These are phyloP conservation scores for Penicillium turbatum DNA, from an alignment of 495 filamentous ascomycete species.

Conservation along the genomic window DNA sequence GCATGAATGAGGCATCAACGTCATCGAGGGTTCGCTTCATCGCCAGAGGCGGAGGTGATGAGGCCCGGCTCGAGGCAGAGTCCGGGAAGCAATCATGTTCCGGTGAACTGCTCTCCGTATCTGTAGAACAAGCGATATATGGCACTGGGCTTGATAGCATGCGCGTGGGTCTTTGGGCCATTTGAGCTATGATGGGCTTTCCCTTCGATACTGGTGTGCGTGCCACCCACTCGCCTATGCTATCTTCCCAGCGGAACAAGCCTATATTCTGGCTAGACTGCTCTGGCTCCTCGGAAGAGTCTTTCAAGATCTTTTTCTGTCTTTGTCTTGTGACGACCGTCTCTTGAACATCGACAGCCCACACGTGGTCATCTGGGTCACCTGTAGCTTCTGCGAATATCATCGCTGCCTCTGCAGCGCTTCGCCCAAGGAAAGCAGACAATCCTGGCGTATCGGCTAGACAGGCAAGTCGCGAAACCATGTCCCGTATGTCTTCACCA, in stretches of 20 bases:
- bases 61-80: conserved; percentile 16
- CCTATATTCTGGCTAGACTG: conserved; percentile 14
- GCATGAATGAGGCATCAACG: conserved; percentile 11
- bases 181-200: conserved; percentile 7
- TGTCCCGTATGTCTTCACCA: conserved; percentile 26
- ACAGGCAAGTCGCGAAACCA: conserved; percentile 28
- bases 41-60: conserved; percentile 29
- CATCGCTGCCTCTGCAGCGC: conserved; percentile 49
- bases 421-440: conserved; percentile 31
- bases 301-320: conserved; percentile 1
- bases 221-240: conserved; percentile 52
- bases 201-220: conserved; percentile 38
- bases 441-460: conserved; percentile 21
- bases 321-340: conserved; percentile 23
- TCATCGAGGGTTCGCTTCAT: conserved; percentile 21
- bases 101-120: conserved; percentile 27
- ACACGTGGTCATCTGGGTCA: conserved; percentile 46
- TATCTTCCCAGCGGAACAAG: conserved; percentile 53
- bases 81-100: conserved; percentile 14
- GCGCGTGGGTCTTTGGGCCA: conserved; percentile 5
- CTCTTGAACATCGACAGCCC: conserved; percentile 46
- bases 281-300: conserved; percentile 16
- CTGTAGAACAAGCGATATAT: conserved; percentile 22
- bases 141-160: conserved; percentile 6
- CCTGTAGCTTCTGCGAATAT: conserved; percentile 42